Evolutionary conservation across 1,284 basidiomycete species (phyloP).

Genomic region (Malassezia equina): DNA sequence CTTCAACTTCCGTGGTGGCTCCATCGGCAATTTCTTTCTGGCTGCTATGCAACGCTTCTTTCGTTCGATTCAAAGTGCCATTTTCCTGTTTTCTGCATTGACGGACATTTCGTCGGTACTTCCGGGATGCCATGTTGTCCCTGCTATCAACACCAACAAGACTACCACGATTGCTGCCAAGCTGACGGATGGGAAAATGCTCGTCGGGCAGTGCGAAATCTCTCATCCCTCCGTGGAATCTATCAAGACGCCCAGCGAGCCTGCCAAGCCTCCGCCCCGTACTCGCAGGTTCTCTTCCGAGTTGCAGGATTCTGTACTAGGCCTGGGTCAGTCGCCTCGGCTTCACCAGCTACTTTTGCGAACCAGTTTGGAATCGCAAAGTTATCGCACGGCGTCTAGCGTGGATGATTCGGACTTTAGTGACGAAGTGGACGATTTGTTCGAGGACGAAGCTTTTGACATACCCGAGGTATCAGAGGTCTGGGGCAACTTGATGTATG

Average conservation of each 20-base stretch:
- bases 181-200: constrained; percentile 51
- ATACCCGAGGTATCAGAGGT: constrained; percentile 8
- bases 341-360: neutral
- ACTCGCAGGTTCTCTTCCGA: neutral
- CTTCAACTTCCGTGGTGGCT: constrained; percentile 42
- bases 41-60: constrained; percentile 41
- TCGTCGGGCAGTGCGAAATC: constrained; percentile 93
- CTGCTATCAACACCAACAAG: constrained; percentile 86
- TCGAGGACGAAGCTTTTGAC: neutral
- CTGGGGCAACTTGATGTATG: constrained; percentile 61
- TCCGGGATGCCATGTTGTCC: constrained; percentile 60
- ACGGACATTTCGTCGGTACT: constrained; percentile 55
- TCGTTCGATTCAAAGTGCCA: constrained; percentile 60
- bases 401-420: constrained; percentile 2
- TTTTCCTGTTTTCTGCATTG: constrained; percentile 87
- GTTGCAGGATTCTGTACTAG: constrained; percentile 6
- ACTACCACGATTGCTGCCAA: constrained; percentile 95
- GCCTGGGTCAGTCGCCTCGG: neutral
- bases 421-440: constrained; percentile 1
- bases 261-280: neutral
- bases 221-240: constrained; percentile 61
- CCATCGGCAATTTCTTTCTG: constrained; percentile 42
- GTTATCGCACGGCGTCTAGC: neutral
- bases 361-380: neutral
- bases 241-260: neutral